These are phyloP conservation scores for Vachellia pachyceras DNA, from an alignment of 306 rosid genomes.

Conservation along the genomic window DNA sequence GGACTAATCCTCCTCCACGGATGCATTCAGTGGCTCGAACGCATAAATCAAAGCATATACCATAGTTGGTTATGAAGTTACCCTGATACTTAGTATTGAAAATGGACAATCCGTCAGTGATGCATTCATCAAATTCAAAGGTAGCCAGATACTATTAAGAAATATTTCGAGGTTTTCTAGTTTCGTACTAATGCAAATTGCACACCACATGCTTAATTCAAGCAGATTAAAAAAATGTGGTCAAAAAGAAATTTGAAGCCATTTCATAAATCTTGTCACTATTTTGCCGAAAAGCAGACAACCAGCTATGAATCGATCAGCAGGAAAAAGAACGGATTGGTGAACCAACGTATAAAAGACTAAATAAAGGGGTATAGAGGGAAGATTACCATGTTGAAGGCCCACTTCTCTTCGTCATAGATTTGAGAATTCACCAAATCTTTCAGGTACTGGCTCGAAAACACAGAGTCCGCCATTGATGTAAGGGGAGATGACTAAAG, in stretches of 20 bases:
- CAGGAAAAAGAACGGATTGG: neutral
- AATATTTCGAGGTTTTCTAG: neutral
- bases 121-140: neutral
- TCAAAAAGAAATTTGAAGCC: neutral
- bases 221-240: neutral
- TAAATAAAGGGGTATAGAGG: neutral
- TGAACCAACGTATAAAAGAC: neutral
- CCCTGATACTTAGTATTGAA: neutral
- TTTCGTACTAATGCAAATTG: neutral
- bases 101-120: neutral
- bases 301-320: neutral
- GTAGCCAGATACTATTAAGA: neutral
- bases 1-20: neutral
- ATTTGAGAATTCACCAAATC: constrained; percentile 56
- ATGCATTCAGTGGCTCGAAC: neutral
- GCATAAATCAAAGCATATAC: neutral
- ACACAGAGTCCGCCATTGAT: constrained; percentile 53
- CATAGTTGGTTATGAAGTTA: constrained; percentile 1
- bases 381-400: constrained; percentile 59
- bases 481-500: neutral
- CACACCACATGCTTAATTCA: neutral
- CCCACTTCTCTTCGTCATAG: constrained; percentile 70
- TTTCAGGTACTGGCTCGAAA: constrained; percentile 54
- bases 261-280: neutral
- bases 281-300: neutral